phyloP scores from a whole-genome alignment of 2,329 filamentous ascomycete genomes.

The Colletotrichum sp. region DNA sequence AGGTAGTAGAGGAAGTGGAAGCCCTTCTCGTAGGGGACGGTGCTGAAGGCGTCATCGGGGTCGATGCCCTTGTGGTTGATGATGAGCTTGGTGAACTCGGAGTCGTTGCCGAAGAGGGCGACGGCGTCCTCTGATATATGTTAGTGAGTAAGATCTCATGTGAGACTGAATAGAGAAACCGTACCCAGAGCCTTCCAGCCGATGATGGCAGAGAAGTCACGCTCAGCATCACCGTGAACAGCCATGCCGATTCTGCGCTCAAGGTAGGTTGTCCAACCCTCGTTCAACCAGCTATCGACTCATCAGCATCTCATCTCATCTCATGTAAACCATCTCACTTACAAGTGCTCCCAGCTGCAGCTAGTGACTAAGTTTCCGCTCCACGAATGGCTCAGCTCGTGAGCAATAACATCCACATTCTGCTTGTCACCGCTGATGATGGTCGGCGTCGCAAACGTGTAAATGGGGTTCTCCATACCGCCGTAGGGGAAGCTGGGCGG shows the following conservation, averaged over 20 bases:
- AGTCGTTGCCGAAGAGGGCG: constrained; percentile 77
- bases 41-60: constrained; percentile 94
- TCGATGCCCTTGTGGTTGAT: constrained; percentile 88
- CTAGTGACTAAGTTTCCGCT: constrained; percentile 85
- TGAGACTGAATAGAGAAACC: constrained; percentile 22
- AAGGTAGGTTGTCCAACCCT: constrained; percentile 94
- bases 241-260: constrained; percentile 82
- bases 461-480: constrained; percentile 92
- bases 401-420: constrained; percentile 96
- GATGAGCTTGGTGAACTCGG: constrained; percentile 92
- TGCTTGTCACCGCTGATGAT: constrained; percentile 90
- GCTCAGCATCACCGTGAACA: constrained; percentile 82
- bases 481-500: constrained; percentile 92
- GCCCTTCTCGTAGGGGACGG: constrained; percentile 93
- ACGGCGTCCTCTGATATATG: constrained; percentile 72
- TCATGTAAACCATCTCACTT: constrained; percentile 30
- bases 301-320: background rate
- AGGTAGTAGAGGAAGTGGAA: constrained; percentile 94
- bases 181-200: constrained; percentile 85
- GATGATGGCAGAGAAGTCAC: constrained; percentile 94
- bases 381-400: constrained; percentile 81
- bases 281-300: constrained; percentile 65
- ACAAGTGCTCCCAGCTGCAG: constrained; percentile 83
- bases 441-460: constrained; percentile 93
- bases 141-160: background rate